Conservation (phyloP, 2,329 filamentous ascomycete genomes). For the Thielaviopsis euricoi region DNA sequence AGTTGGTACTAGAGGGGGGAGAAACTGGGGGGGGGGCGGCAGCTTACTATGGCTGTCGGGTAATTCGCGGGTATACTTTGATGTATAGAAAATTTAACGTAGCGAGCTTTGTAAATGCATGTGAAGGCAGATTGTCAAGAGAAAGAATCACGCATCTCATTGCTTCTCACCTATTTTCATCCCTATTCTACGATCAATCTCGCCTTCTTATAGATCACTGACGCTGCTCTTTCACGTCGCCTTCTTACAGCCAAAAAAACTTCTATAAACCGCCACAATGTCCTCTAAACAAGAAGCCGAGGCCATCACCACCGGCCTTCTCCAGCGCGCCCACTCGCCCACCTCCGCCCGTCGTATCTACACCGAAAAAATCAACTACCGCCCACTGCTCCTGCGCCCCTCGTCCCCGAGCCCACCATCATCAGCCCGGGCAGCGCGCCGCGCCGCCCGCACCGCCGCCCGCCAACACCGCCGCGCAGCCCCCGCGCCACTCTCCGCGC, state of each 20-base stretch:
- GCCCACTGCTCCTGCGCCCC: conserved; percentile 62
- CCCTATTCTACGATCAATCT: no score
- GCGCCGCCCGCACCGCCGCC: conserved; percentile 26
- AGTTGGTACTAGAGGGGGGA: no score
- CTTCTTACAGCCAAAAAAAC: neutral
- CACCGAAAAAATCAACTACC: conserved; percentile 66
- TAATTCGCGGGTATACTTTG: neutral
- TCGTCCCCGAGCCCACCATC: conserved; percentile 47
- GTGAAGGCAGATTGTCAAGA: no score
- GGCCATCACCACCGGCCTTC: conserved; percentile 42
- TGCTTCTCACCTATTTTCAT: no score
- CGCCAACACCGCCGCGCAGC: conserved; percentile 15
- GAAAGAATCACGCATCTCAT: no score
- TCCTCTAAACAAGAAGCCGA: conserved; percentile 13
- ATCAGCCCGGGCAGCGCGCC: conserved; percentile 40
- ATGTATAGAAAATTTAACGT: neutral
- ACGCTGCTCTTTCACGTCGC: neutral
- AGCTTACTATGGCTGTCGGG: conserved; percentile 5
- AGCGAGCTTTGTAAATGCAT: no score
- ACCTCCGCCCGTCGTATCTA: conserved; percentile 56
- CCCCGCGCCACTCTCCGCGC: conserved; percentile 59
- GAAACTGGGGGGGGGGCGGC: neutral
- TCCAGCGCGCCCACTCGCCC: conserved; percentile 64
- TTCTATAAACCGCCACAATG: conserved; percentile 16
- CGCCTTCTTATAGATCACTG: no score